A percentile compares a stretch with the other conserved stretches of the same genome.
These are phyloP conservation scores for Grosmannia huntii DNA, from an alignment of 2,329 filamentous ascomycete genomes.

Conservation along the genomic window DNA sequence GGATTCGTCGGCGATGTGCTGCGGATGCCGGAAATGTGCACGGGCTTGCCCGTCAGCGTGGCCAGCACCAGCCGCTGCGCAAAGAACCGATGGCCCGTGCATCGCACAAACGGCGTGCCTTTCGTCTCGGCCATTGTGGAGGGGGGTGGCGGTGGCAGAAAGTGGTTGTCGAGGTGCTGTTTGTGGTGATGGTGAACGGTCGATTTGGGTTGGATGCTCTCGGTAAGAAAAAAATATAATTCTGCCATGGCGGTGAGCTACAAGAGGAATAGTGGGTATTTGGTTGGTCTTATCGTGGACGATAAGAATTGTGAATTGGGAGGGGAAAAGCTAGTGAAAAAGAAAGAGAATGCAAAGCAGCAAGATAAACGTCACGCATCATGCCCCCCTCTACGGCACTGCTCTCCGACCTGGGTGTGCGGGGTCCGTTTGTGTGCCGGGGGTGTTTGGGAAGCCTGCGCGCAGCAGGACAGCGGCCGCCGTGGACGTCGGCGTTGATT, in stretches of 20 bases:
- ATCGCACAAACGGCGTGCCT: constrained; percentile 29
- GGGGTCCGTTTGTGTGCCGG: constrained; percentile 12
- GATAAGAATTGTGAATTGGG: background rate
- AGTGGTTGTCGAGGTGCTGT: background rate
- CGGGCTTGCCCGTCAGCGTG: constrained; percentile 76
- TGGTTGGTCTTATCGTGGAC: background rate
- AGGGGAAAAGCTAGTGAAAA: too few relatives aligned
- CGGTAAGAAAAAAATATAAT: background rate
- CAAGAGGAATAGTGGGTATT: background rate
- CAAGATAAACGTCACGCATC: too few relatives aligned
- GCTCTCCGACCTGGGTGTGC: constrained; percentile 9
- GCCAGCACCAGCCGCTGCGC: constrained; percentile 75
- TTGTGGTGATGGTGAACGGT: too few relatives aligned
- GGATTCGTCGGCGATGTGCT: constrained; percentile 74
- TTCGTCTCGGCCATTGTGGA: constrained; percentile 4
- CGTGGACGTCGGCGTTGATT: background rate
- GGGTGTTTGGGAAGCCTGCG: constrained; percentile 12
- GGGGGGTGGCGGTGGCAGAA: background rate
- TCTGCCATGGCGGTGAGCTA: background rate
- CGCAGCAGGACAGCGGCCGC: background rate
- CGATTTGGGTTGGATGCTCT: background rate
- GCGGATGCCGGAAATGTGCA: constrained; percentile 92
- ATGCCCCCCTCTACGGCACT: constrained; percentile 9
- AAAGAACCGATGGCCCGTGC: constrained; percentile 76
- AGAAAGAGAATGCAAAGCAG: too few relatives aligned